Evolutionary conservation across 169 alveolate species (phyloP).

Genomic region (Plasmodium blacklocki): DNA sequence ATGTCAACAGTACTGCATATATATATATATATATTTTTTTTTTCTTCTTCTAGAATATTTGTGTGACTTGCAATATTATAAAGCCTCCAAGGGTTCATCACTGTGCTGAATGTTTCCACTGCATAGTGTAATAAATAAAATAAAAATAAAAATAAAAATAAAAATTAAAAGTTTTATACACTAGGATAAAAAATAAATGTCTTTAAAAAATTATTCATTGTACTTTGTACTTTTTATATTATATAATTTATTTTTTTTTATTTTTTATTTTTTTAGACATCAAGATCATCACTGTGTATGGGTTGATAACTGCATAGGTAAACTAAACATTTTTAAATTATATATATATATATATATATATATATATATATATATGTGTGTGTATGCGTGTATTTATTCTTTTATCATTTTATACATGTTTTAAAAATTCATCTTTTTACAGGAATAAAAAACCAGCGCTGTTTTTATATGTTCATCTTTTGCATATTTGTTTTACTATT

Average conservation of each 20-base stretch:
- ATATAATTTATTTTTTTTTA: neutral
- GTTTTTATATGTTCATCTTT: slow-evolving; percentile 79
- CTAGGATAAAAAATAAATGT: too few relatives aligned
- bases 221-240: too few relatives aligned
- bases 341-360: slow-evolving; percentile 40
- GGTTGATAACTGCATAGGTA: slow-evolving; percentile 96
- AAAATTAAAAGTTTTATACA: too few relatives aligned
- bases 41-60: slow-evolving; percentile 78
- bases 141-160: neutral
- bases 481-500: slow-evolving; percentile 60
- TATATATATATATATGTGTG: slow-evolving; percentile 19
- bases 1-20: neutral
- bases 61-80: slow-evolving; percentile 90
- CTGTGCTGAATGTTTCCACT: slow-evolving; percentile 88
- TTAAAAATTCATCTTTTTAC: slow-evolving; percentile 78
- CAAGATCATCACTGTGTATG: slow-evolving; percentile 98
- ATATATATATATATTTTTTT: slow-evolving; percentile 48
- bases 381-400: neutral
- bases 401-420: neutral
- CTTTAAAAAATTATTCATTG: too few relatives aligned
- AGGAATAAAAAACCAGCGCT: slow-evolving; percentile 79
- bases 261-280: slow-evolving; percentile 74
- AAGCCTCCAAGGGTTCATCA: slow-evolving; percentile 87
- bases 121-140: slow-evolving; percentile 80
- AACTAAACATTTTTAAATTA: neutral